phyloP scores from a whole-genome alignment of 192 early-diverging fungal genomes.

The Lobosporangium transversale region DNA sequence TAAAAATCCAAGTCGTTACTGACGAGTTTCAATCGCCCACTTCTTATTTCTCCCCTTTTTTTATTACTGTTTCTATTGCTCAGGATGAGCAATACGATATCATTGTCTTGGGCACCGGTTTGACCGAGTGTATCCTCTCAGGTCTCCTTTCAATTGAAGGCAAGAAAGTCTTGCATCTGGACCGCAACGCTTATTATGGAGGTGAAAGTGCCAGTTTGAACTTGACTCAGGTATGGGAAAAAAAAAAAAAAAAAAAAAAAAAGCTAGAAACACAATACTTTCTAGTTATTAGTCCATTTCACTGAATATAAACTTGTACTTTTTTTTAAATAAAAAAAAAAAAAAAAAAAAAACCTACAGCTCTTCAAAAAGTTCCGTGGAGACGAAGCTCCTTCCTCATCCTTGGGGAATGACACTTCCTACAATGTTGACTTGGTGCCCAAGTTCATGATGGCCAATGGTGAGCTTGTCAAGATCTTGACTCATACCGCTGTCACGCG shows the following conservation, averaged over 20 bases:
- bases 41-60: too few species aligned
- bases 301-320: too few species aligned
- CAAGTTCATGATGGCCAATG: slow-evolving; percentile 99
- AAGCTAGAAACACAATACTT: too few species aligned
- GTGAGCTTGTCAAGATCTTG: slow-evolving; percentile 96
- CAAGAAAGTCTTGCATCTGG: slow-evolving; percentile 92
- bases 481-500: slow-evolving; percentile 98
- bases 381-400: slow-evolving; percentile 57
- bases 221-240: slow-evolving; percentile 90
- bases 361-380: slow-evolving; percentile 78
- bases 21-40: too few species aligned
- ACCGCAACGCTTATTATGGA: slow-evolving; percentile 98
- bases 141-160: slow-evolving; percentile 89
- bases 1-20: too few species aligned
- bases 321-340: neutral
- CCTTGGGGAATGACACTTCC: slow-evolving; percentile 82
- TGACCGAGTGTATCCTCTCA: slow-evolving; percentile 92
- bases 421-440: slow-evolving; percentile 99
- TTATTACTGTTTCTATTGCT: neutral
- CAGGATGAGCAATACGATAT: slow-evolving; percentile 92
- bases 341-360: slow-evolving; percentile 38
- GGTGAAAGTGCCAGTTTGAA: slow-evolving; percentile 96
- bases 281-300: too few species aligned
- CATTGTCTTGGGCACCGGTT: slow-evolving; percentile 88
- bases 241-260: too few species aligned